Evolutionary conservation across 2,329 filamentous ascomycete species (phyloP), one percentile per base, ranked within the genome.

Genomic region (Metarhizium humberi): DNA sequence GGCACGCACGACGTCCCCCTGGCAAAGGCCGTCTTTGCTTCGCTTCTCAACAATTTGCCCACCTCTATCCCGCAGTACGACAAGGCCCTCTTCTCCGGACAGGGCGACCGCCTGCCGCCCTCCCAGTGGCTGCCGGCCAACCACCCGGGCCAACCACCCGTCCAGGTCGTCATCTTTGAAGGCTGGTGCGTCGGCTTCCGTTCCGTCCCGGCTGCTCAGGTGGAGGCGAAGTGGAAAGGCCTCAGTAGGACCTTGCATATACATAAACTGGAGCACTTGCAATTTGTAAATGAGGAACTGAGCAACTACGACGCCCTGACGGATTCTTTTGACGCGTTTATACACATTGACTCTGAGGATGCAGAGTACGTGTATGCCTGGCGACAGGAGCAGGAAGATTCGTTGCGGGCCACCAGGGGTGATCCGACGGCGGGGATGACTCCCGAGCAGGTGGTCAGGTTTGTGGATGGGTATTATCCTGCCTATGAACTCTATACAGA

Each of bases 101-200:
- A 86, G 58, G 91, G 91, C 25, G 90, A 95, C 71, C 85, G 91
- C 51, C 75, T 81, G 1, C 81, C 86, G 0, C 71, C 79, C 55
- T 72, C 71, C 11, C 66, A 77, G 50, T 95, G 90, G 88, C 72
- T 77, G 30, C 65, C 66, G 14, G 77, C 86, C 57, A 82, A 83
- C 60, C 71, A 67, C 49, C 71, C 69, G 0, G 78, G 77, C 8
- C 75, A 80, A 53, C 68, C 66, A 2, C 74, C 69, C n/a, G 71
- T 80, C 29, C 70, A 80, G 29, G 82, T 92, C 6, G 78, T 96
- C 25, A 81, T 96, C 52, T 85, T 96, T 59, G 91, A 96, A 69
- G 91, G 92, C 18, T 96, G 91, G 92, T 94, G 87, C 68, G 84
- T 95, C 13, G 92, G 90, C 3, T 96, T 96, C 72, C 82, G 85